Percentiles rank a stretch among this genome's conserved stretches.
These are phyloP conservation scores for Hamamelis virginiana DNA, from an alignment of 164 flowering plant genomes.

Conservation along the genomic window DNA sequence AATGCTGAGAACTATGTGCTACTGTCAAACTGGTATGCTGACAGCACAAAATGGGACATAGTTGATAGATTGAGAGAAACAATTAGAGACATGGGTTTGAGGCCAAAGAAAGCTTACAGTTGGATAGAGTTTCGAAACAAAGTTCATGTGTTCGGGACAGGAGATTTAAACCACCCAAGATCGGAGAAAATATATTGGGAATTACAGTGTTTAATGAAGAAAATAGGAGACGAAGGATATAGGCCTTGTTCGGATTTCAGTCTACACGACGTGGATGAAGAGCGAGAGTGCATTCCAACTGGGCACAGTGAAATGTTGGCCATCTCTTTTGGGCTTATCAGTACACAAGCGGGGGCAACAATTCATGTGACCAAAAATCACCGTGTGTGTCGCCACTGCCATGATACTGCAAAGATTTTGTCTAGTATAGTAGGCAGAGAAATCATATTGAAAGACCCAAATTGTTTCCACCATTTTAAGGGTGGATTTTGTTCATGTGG, in stretches of 20 bases:
- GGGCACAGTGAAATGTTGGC: constrained; percentile 82
- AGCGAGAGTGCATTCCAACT: constrained; percentile 53
- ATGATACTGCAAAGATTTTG: constrained; percentile 41
- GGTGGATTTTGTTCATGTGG: constrained; percentile 66
- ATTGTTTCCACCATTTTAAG: constrained; percentile 65
- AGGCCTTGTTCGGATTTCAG: constrained; percentile 35
- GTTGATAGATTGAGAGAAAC: constrained; percentile 32
- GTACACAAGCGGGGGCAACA: constrained; percentile 32
- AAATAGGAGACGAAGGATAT: constrained; percentile 37
- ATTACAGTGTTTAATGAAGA: constrained; percentile 43
- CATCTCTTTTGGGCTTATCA: constrained; percentile 62
- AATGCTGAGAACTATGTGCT: constrained; percentile 61
- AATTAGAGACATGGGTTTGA: constrained; percentile 60
- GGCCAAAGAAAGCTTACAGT: constrained; percentile 52
- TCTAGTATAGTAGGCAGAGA: constrained; percentile 51
- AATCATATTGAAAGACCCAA: constrained; percentile 62
- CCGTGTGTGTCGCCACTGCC: constrained; percentile 59
- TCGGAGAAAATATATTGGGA: constrained; percentile 56
- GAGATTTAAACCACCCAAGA: constrained; percentile 72
- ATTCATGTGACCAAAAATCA: constrained; percentile 61
- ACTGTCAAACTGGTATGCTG: constrained; percentile 57
- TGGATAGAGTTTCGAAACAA: constrained; percentile 68
- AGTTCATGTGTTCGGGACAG: constrained; percentile 72
- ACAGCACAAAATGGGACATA: constrained; percentile 40
- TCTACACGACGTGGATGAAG: constrained; percentile 73